phyloP scores from a whole-genome alignment of 768 basidiomycete genomes.

The Termitomyces sp. region DNA sequence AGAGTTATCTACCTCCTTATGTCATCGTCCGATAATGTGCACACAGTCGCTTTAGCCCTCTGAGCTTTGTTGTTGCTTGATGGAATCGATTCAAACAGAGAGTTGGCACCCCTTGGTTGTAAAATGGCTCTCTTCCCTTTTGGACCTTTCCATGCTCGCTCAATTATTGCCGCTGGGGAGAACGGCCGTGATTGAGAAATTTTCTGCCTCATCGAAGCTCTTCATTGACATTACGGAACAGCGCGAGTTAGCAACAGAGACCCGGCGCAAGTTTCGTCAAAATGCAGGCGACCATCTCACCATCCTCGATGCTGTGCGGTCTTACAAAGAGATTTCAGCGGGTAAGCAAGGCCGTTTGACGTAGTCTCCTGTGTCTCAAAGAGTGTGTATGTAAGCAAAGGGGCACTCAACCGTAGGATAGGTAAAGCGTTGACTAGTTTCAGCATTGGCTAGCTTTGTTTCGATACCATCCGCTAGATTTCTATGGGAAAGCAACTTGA shows the following conservation, averaged over 20 bases:
- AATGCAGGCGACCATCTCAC: constrained; percentile 89
- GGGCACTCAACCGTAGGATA: constrained; percentile 26
- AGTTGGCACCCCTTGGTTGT: constrained; percentile 68
- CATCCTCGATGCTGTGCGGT: constrained; percentile 75
- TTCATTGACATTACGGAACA: constrained; percentile 75
- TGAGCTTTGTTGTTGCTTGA: constrained; percentile 74
- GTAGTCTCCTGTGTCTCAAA: constrained; percentile 82
- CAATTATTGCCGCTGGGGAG: constrained; percentile 71
- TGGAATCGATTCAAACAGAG: constrained; percentile 63
- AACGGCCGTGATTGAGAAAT: constrained; percentile 73
- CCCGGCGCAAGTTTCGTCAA: constrained; percentile 75
- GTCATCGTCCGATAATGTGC: not conserved
- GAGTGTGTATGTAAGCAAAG: constrained; percentile 29
- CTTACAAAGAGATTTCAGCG: constrained; percentile 66
- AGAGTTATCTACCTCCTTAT: constrained; percentile 32
- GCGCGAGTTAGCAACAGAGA: constrained; percentile 65
- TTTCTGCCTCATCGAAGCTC: constrained; percentile 76
- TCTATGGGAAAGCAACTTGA: not conserved
- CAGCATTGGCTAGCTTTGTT: not conserved
- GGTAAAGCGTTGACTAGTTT: not conserved
- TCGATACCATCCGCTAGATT: not conserved
- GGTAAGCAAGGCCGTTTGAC: constrained; percentile 43
- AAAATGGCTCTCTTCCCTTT: constrained; percentile 90
- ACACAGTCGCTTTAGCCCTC: constrained; percentile 54
- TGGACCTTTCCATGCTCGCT: constrained; percentile 78